These are phyloP conservation scores for Colletotrichum sp. DNA, from an alignment of 2,329 filamentous ascomycete species.

Conservation along the genomic window DNA sequence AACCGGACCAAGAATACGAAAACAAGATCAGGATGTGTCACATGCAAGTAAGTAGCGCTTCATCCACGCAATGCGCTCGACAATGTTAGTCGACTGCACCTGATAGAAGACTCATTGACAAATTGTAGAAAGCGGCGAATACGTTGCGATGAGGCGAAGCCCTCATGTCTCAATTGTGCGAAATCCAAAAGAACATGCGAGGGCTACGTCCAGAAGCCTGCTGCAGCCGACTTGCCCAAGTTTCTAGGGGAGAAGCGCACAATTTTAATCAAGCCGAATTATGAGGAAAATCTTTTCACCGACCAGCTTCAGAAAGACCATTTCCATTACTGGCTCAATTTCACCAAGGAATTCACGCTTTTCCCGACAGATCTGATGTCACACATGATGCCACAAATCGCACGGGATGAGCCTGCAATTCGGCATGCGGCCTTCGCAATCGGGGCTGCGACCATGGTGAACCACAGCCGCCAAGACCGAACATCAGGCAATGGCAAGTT, in stretches of 20 bases:
- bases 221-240: neutral
- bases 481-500: neutral
- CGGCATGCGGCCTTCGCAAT: constrained; percentile 46
- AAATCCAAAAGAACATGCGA: constrained; percentile 5
- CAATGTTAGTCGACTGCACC: neutral
- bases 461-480: constrained; percentile 31
- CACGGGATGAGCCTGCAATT: constrained; percentile 27
- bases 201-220: neutral
- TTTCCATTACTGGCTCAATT: constrained; percentile 7
- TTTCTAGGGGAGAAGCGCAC: neutral
- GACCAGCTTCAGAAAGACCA: constrained; percentile 11
- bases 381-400: constrained; percentile 22
- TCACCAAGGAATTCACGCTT: neutral
- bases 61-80: neutral
- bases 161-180: neutral
- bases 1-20: neutral
- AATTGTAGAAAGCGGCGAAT: neutral
- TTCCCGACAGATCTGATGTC: constrained; percentile 4
- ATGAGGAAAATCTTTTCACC: neutral
- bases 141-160: constrained; percentile 8
- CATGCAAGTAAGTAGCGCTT: constrained; percentile 10
- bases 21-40: constrained; percentile 2
- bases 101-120: neutral
- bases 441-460: constrained; percentile 32
- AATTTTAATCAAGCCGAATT: neutral